Conservation (phyloP, 2,329 filamentous ascomycete genomes). For the Acrodontium crateriforme region DNA sequence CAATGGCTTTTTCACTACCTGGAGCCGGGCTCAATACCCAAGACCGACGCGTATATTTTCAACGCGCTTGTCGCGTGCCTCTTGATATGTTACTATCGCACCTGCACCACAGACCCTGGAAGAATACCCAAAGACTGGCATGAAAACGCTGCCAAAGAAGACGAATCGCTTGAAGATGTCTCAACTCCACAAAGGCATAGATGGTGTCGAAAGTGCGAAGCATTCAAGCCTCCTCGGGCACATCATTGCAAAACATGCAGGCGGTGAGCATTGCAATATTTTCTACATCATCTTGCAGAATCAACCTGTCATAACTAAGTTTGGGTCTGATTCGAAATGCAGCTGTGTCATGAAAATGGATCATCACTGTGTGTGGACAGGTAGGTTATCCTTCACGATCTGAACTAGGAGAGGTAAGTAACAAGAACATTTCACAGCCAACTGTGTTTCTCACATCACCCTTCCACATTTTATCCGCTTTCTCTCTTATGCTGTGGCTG, state of each 20-base stretch:
- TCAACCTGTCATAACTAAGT: neutral
- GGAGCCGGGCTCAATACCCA: conserved; percentile 45
- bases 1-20: conserved; percentile 53
- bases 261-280: conserved; percentile 30
- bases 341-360: conserved; percentile 23
- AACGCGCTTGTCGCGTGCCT: conserved; percentile 52
- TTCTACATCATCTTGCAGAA: neutral
- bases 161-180: conserved; percentile 5
- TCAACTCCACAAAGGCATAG: conserved; percentile 22
- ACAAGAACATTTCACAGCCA: conserved; percentile 31
- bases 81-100: conserved; percentile 55
- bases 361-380: conserved; percentile 68
- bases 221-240: conserved; percentile 60
- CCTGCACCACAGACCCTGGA: conserved; percentile 47
- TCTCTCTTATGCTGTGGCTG: conserved; percentile 51
- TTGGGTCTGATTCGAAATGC: neutral
- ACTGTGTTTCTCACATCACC: conserved; percentile 70
- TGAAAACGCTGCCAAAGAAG: conserved; percentile 4
- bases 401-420: conserved; percentile 15
- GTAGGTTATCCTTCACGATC: conserved; percentile 14
- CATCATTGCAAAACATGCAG: conserved; percentile 71
- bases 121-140: conserved; percentile 34
- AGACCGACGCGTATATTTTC: conserved; percentile 45
- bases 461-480: conserved; percentile 76
- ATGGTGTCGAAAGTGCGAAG: conserved; percentile 67